These are phyloP conservation scores for Penicillium argentinense DNA, from an alignment of 495 filamentous ascomycete species.

Conservation along the genomic window DNA sequence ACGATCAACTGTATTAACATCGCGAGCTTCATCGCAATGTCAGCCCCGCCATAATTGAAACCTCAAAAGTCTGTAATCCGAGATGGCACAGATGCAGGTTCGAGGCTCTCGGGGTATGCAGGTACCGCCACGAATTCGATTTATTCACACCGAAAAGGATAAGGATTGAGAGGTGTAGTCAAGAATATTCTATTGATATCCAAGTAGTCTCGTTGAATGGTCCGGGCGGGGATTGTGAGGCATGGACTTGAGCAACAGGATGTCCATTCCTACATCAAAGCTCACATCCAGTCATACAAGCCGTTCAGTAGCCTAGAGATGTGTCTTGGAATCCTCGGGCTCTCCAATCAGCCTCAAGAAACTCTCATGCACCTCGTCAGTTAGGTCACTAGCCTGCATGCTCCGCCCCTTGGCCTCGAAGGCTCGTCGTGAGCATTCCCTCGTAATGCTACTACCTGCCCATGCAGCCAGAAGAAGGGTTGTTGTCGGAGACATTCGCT, in stretches of 20 bases:
- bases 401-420: slow-evolving; percentile 85
- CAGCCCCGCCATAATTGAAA: no score
- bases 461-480: slow-evolving; percentile 76
- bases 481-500: slow-evolving; percentile 54
- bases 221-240: not conserved
- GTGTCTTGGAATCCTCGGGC: slow-evolving; percentile 46
- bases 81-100: no score
- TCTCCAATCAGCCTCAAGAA: slow-evolving; percentile 75
- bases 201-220: no score
- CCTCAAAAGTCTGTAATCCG: no score
- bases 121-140: no score
- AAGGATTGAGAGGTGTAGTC: no score
- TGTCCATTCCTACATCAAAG: not conserved
- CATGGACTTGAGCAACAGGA: not conserved
- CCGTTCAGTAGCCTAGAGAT: slow-evolving; percentile 23
- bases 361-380: slow-evolving; percentile 80
- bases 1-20: no score
- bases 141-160: no score
- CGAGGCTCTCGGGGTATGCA: no score
- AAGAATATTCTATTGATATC: no score
- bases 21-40: no score
- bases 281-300: not conserved
- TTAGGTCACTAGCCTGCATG: slow-evolving; percentile 92
- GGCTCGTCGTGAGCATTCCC: slow-evolving; percentile 87
- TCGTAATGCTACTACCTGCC: slow-evolving; percentile 82